Conservation (phyloP, 768 basidiomycete genomes). For the Russula sp. region DNA sequence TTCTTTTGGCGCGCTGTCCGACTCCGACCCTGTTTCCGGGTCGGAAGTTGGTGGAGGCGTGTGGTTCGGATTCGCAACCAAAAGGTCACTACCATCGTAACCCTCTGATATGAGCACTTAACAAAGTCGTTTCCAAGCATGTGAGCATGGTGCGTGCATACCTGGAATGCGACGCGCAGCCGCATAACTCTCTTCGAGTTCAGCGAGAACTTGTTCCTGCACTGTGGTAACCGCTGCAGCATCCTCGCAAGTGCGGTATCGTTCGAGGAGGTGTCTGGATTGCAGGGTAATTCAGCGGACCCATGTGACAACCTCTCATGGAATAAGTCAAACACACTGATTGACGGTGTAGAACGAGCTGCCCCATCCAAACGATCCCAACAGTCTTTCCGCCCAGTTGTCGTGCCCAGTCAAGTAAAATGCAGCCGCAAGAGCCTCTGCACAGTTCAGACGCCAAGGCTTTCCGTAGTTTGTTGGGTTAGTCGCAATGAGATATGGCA, state of each 20-base stretch:
- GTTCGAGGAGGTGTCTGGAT: conserved; percentile 43
- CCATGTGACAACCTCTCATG: background rate
- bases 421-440: conserved; percentile 89
- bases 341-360: conserved; percentile 85
- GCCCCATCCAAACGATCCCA: conserved; percentile 89
- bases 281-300: background rate
- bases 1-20: background rate
- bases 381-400: conserved; percentile 67
- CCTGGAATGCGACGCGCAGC: conserved; percentile 51
- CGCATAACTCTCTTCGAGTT: conserved; percentile 58
- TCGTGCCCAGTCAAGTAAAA: conserved; percentile 92
- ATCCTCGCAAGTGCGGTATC: conserved; percentile 66
- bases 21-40: conserved; percentile 2
- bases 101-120: background rate
- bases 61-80: conserved; percentile 22
- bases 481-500: conserved; percentile 91
- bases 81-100: conserved; percentile 3
- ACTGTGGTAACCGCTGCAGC: conserved; percentile 50
- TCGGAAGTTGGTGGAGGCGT: background rate
- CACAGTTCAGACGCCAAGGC: conserved; percentile 94
- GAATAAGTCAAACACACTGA: conserved; percentile 38
- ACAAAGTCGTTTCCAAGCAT: no score
- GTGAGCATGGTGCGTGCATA: conserved; percentile 26
- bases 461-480: conserved; percentile 99
- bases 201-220: conserved; percentile 65